A percentile compares a stretch with the other conserved stretches of the same genome.
phyloP scores from a whole-genome alignment of 2,329 filamentous ascomycete genomes.

The Mycocentrospora acerina region DNA sequence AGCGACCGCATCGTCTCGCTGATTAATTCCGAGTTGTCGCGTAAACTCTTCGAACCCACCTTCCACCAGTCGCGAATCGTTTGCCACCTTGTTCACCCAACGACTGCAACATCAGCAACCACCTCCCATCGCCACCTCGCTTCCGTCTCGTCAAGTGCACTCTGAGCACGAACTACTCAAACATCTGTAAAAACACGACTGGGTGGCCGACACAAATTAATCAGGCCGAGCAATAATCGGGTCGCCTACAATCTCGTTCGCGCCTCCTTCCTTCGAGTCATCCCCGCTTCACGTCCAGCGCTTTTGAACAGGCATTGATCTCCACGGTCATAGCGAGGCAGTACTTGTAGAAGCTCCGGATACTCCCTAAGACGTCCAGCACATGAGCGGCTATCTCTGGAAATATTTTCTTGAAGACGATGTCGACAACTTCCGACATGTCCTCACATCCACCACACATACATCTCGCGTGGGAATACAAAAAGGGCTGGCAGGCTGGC shows the following conservation, averaged over 20 bases:
- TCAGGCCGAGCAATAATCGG: conserved; percentile 12
- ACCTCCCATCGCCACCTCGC: conserved; percentile 9
- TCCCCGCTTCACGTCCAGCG: conserved; percentile 53
- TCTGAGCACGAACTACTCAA: neutral
- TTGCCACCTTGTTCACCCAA: neutral
- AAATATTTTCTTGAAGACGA: conserved; percentile 97
- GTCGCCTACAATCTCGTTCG: conserved; percentile 28
- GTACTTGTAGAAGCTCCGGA: conserved; percentile 58
- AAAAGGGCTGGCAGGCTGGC: conserved; percentile 46
- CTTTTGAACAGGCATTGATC: conserved; percentile 95
- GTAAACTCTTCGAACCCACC: neutral
- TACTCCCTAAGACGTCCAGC: conserved; percentile 43
- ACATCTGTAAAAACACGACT: too few species aligned
- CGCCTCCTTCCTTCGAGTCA: conserved; percentile 36
- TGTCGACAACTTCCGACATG: conserved; percentile 89
- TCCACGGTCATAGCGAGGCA: conserved; percentile 87
- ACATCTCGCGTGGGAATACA: conserved; percentile 58
- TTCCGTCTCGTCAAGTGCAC: conserved; percentile 1
- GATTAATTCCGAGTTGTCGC: neutral
- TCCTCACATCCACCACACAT: conserved; percentile 72
- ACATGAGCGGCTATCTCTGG: conserved; percentile 97
- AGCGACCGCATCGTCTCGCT: conserved; percentile 7
- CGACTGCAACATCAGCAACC: neutral
- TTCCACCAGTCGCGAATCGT: neutral
- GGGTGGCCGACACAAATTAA: too few species aligned